phyloP scores from a whole-genome alignment of 352 stramenopile species.

The Phytopythium cucurbitacearum region DNA sequence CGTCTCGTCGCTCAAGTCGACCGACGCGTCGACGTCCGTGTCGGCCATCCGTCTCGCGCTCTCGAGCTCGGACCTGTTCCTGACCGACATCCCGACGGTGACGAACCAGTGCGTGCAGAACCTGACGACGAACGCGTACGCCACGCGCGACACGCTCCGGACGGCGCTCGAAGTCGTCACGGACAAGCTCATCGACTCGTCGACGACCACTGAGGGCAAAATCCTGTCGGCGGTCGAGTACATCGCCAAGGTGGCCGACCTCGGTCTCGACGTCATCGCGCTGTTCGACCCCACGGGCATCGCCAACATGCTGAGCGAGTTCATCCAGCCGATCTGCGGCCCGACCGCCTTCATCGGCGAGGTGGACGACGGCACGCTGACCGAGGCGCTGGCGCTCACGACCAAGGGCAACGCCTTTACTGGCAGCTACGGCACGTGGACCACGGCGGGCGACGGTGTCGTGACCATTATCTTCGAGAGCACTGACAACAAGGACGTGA shows the following conservation, averaged over 20 bases:
- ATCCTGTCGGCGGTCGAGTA: conserved; percentile 29
- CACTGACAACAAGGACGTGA: conserved; percentile 33
- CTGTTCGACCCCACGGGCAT: conserved; percentile 51
- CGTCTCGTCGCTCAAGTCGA: conserved; percentile 33
- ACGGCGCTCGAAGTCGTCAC: conserved; percentile 53
- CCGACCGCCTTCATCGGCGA: conserved; percentile 48
- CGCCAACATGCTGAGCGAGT: conserved; percentile 36
- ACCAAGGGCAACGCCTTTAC: conserved; percentile 39
- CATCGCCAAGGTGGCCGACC: conserved; percentile 30
- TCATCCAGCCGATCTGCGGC: conserved; percentile 56
- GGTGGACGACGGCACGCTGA: conserved; percentile 47
- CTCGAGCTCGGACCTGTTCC: conserved; percentile 33
- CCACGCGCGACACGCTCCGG: conserved; percentile 41
- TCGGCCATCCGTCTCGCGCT: conserved; percentile 39
- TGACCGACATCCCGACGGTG: conserved; percentile 37
- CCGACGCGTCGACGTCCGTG: conserved; percentile 14
- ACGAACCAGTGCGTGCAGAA: conserved; percentile 41
- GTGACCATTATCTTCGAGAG: conserved; percentile 38
- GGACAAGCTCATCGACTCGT: conserved; percentile 45
- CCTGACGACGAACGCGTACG: conserved; percentile 24
- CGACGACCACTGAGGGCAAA: conserved; percentile 19
- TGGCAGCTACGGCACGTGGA: conserved; percentile 35
- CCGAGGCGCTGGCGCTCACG: conserved; percentile 34
- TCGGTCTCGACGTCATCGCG: conserved; percentile 29
- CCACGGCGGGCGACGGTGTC: conserved; percentile 26